These are phyloP conservation scores for Saccharomyces eubayanus DNA, from an alignment of 805 yeast species.

Conservation along the genomic window DNA sequence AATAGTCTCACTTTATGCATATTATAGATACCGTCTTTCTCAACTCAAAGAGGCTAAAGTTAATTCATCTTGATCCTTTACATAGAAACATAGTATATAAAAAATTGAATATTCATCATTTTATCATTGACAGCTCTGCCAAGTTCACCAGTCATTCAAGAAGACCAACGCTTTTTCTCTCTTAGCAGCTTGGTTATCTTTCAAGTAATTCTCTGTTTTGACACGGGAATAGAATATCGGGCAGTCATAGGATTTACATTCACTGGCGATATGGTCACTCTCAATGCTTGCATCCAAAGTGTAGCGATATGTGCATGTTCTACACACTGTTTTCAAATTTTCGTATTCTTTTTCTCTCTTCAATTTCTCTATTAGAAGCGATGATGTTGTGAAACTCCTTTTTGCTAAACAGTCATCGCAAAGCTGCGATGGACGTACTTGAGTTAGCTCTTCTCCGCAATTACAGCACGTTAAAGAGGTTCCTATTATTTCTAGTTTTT, in stretches of 20 bases:
- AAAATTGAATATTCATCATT: not conserved
- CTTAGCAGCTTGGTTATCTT: slow-evolving; percentile 10
- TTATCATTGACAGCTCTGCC: not conserved
- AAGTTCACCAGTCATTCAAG: slow-evolving; percentile 17
- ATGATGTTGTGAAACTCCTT: not conserved
- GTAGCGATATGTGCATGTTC: slow-evolving; percentile 29
- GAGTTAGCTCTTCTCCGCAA: slow-evolving; percentile 7
- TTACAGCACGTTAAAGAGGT: slow-evolving; percentile 7
- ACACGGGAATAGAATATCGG: slow-evolving; percentile 48
- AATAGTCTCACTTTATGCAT: not conserved
- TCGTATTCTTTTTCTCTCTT: slow-evolving; percentile 24
- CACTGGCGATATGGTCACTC: slow-evolving; percentile 23
- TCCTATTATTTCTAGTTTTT: not conserved
- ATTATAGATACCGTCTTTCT: not conserved
- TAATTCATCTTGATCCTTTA: not conserved
- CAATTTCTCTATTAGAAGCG: slow-evolving; percentile 1
- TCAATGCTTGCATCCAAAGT: slow-evolving; percentile 21
- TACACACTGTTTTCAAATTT: slow-evolving; percentile 30
- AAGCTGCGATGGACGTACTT: not conserved
- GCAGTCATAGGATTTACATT: slow-evolving; percentile 60
- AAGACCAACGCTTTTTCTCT: slow-evolving; percentile 7
- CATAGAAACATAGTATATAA: not conserved
- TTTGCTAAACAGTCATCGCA: slow-evolving; percentile 1
- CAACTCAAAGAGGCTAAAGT: not conserved
- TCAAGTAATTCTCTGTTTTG: slow-evolving; percentile 32